Evolutionary conservation across 345 rosid species (phyloP), one percentile per base, ranked within the genome.

Genomic region (Pugionium dolabratum): DNA sequence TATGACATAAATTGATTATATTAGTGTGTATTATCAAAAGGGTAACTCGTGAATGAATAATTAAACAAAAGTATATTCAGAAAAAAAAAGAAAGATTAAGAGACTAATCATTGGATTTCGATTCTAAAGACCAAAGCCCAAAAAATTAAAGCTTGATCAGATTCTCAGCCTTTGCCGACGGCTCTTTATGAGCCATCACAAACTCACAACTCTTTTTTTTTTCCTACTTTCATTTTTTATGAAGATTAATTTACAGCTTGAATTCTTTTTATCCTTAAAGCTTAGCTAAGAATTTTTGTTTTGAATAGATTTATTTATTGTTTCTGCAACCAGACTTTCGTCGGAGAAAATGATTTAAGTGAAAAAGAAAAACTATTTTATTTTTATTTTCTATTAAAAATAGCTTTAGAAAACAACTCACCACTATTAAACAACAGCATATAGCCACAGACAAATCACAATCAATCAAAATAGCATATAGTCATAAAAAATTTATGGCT

Each of bases 31-130:
- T 4, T 33, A 49, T 29, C 7, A n/a, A 6, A 46, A 36, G 30
- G 49, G 26, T 2, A 2, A 26, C 28, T 58, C n/a, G 31, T 37
- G 30, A 36, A 28, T 4, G 7, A 8, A 40, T 3, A 49, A 58
- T 47, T 68, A 48, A 68, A 26, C n/a, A 76, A 65, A 48, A 8
- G 4, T 79, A 68, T 46, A 67, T 67, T 47, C 25, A 31, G 35
- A 49, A 59, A 69, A 35, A n/a, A 68, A 67, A 40, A 68, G 51
- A 69, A 2, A 25, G 43, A 59, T 51, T 81, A 65, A 76, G 69
- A 59, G 70, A 70, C 73, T 81, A 86, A 82, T 86, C 76, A 86
- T 82, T 81, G n/a, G 89, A 67, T 77, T 81, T 84, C 60, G 87
- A 88, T 85, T 81, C 86, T 77, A 73, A 62, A 63, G 76, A 73